Evolutionary conservation across 2,329 filamentous ascomycete genomes (phyloP).

Genomic region (Colletotrichum abscissum): DNA sequence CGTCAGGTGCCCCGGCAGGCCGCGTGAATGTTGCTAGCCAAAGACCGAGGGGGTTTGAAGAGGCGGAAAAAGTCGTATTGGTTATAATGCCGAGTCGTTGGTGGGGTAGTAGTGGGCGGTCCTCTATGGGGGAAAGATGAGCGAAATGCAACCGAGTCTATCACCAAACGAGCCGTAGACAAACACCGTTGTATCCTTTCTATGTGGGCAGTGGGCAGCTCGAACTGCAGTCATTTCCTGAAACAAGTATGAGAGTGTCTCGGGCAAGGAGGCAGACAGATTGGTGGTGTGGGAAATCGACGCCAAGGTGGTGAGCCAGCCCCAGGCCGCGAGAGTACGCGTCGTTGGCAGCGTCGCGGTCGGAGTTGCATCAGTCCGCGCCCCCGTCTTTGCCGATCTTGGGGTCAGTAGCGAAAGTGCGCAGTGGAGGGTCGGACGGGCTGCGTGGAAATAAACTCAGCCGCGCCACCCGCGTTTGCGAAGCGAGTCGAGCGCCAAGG

Average conservation of each 20-base stretch:
- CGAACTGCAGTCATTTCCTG: background rate
- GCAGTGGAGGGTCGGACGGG: conserved; percentile 31
- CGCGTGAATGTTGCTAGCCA: background rate
- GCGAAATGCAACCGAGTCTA: conserved; percentile 27
- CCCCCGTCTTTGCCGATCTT: conserved; percentile 7
- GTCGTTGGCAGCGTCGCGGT: background rate
- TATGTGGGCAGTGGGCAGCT: background rate
- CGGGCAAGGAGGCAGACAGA: background rate
- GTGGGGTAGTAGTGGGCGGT: conserved; percentile 1
- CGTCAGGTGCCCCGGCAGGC: background rate
- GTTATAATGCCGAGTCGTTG: background rate
- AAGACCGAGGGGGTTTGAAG: background rate
- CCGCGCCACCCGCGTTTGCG: conserved; percentile 28
- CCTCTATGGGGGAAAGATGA: background rate
- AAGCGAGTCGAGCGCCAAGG: conserved; percentile 6
- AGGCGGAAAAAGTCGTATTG: background rate
- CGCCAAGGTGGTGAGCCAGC: conserved; percentile 2
- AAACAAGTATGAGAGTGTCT: conserved; percentile 2
- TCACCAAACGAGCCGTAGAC: conserved; percentile 5
- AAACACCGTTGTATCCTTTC: conserved; percentile 25
- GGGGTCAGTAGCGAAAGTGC: conserved; percentile 4
- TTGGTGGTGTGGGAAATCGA: background rate
- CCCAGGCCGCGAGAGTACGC: background rate
- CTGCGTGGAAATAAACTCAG: conserved; percentile 12
- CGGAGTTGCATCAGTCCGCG: conserved; percentile 1